These are phyloP conservation scores for Xylaria castorea DNA, from an alignment of 495 filamentous ascomycete genomes.

Conservation along the genomic window DNA sequence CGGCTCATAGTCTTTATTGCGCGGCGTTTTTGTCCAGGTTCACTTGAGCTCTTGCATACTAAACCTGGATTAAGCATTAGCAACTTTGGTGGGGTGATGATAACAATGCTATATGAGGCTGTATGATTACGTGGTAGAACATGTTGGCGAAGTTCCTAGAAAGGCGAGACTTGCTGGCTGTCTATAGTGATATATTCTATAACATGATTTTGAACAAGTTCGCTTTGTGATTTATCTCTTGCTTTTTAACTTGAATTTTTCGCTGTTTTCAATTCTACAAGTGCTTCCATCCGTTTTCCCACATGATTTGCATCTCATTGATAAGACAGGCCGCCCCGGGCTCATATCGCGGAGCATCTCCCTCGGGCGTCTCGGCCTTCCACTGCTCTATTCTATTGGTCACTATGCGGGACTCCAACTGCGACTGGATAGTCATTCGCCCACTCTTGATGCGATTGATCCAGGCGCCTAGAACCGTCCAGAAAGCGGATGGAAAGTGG, in stretches of 20 bases:
- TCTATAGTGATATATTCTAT: neutral
- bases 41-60: slow-evolving; percentile 5
- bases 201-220: neutral
- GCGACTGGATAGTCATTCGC: slow-evolving; percentile 44
- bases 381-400: slow-evolving; percentile 50
- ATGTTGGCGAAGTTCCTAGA: neutral
- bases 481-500: slow-evolving; percentile 41
- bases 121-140: neutral
- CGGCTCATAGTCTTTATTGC: neutral
- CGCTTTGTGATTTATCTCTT: neutral
- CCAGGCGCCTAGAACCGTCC: slow-evolving; percentile 55
- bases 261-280: slow-evolving; percentile 50
- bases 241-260: neutral
- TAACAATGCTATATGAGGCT: neutral
- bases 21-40: slow-evolving; percentile 8
- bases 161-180: slow-evolving; percentile 12
- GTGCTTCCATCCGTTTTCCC: slow-evolving; percentile 78
- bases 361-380: slow-evolving; percentile 42
- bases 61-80: neutral
- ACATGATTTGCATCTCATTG: slow-evolving; percentile 85
- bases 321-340: slow-evolving; percentile 71
- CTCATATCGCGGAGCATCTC: slow-evolving; percentile 51
- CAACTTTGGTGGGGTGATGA: neutral
- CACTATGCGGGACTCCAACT: slow-evolving; percentile 49
- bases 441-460: slow-evolving; percentile 63